Evolutionary conservation across 2,329 filamentous ascomycete species (phyloP), one percentile per base, ranked within the genome.

Genomic region (Coniella vitis): DNA sequence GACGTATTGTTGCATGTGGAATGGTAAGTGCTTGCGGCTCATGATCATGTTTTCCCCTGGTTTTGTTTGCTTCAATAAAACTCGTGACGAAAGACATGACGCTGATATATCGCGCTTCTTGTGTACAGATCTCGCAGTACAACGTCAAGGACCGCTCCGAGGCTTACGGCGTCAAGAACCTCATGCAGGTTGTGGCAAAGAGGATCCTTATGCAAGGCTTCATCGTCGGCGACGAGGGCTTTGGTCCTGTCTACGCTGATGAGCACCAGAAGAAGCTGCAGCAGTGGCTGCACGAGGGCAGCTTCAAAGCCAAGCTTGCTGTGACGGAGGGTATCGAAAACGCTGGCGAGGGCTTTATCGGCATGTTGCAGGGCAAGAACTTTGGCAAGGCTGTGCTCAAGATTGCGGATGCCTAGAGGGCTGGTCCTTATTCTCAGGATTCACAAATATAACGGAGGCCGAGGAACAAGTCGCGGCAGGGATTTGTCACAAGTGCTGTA

Each of bases 351-450:
- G 89, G 84, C 0, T 74, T 94, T 52, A 67, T 91, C 12, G 86
- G 81, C 12, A 82, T 94, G 72, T 74, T 93, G 47, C 65, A 78
- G 60, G 89, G 89, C 41, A 77, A 86, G 66, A 94, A 94, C 71
- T 87, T 90, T 67, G 89, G 89, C 57, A 95, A 95, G 78, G 86
- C 87, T 14, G 78, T 93, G 19, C 61, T 93, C 59, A 86, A 87
- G 72, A 65, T 78, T 46, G 50, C 53, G 29, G 54, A 59, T 37
- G 53, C 42, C 8, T 53, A 44, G 38, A 35, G 4, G n/a, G n/a
- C n/a, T n/a, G n/a, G n/a, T n/a, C n/a, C n/a, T n/a, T n/a, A n/a
- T n/a, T n/a, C n/a, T n/a, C n/a, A n/a, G n/a, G n/a, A n/a, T n/a
- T n/a, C n/a, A n/a, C n/a, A n/a, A n/a, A n/a, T n/a, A n/a, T n/a